Evolutionary conservation across 805 yeast species (phyloP).

Genomic region (Hanseniaspora thailandica): DNA sequence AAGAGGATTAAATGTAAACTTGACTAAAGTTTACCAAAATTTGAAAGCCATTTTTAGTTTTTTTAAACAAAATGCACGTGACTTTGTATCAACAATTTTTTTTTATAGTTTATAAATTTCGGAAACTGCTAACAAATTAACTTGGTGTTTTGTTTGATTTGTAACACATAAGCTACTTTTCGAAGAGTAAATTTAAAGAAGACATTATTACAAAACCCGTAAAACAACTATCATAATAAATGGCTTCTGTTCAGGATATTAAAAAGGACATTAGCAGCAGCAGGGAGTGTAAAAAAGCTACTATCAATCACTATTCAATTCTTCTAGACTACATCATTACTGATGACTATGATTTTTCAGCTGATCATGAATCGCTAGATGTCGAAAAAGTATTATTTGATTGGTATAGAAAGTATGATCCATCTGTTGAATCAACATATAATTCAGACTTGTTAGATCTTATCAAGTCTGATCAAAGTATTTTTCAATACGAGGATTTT

Average conservation of each 20-base stretch:
- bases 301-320: slow-evolving; percentile 1
- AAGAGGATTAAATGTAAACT: too few species aligned
- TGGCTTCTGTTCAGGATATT: background rate
- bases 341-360: background rate
- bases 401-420: slow-evolving; percentile 3
- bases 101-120: too few species aligned
- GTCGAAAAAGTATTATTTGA: background rate
- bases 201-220: too few species aligned
- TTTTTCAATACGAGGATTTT: background rate
- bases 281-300: background rate
- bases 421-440: background rate
- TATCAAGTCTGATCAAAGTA: background rate
- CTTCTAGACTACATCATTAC: slow-evolving; percentile 8
- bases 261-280: background rate
- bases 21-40: too few species aligned
- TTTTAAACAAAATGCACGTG: background rate
- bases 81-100: background rate
- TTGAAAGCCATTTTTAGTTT: too few species aligned
- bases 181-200: too few species aligned
- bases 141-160: too few species aligned
- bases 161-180: too few species aligned
- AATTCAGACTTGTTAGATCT: background rate
- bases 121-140: too few species aligned
- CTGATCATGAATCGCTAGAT: background rate
- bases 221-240: background rate